Evolutionary conservation across 176 grass and related monocot genomes (phyloP).

Genomic region (Musa troglodytarum): DNA sequence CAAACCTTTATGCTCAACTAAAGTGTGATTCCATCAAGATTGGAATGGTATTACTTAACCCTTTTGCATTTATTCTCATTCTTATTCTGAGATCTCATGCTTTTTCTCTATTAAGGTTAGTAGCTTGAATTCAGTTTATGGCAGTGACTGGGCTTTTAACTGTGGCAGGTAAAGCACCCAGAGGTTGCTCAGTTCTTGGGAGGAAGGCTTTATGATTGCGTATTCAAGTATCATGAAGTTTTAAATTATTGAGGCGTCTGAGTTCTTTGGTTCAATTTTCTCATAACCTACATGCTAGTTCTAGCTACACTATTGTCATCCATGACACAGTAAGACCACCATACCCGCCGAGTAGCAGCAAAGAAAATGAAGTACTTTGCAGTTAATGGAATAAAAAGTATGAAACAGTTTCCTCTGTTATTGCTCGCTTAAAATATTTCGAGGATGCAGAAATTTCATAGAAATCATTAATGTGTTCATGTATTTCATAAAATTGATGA

Average conservation of each 20-base stretch:
- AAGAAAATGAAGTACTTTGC: too few relatives aligned
- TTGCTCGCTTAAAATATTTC: too few relatives aligned
- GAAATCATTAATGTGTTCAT: too few relatives aligned
- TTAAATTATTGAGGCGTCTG: slow-evolving; percentile 13
- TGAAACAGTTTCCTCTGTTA: too few relatives aligned
- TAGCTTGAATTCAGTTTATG: neutral
- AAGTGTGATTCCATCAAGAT: slow-evolving; percentile 98
- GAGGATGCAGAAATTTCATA: too few relatives aligned
- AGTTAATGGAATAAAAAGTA: too few relatives aligned
- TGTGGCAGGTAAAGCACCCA: slow-evolving; percentile 81
- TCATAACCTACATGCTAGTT: neutral
- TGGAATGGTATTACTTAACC: slow-evolving; percentile 50
- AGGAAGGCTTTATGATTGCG: slow-evolving; percentile 91
- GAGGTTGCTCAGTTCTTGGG: slow-evolving; percentile 97
- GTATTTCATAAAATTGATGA: too few relatives aligned
- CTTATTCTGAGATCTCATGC: neutral
- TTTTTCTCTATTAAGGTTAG: neutral
- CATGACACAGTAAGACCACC: too few relatives aligned
- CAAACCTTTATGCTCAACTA: slow-evolving; percentile 81
- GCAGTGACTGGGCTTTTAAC: neutral
- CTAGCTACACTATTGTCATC: too few relatives aligned
- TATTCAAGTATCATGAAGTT: slow-evolving; percentile 92
- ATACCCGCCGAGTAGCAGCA: too few relatives aligned
- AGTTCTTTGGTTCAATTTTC: neutral
- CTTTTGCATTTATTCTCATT: neutral